Conservation (phyloP, 169 alveolate species). For the Prorocentrum cordatum region DNA sequence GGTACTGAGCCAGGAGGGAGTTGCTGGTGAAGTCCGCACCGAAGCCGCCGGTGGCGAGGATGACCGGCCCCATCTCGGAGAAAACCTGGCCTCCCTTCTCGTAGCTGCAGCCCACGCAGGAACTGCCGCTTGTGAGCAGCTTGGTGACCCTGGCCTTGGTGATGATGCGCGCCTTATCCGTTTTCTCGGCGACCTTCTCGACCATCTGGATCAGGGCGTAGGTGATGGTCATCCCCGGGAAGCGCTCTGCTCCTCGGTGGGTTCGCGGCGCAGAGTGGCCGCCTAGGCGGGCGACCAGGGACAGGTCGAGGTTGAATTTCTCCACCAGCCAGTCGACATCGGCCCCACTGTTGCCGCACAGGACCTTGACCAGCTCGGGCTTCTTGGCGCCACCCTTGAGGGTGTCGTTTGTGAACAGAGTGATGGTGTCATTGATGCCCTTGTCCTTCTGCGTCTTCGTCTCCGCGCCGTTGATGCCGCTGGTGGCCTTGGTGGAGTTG, state of each 20-base stretch:
- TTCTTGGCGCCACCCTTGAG: slow-evolving; percentile 58
- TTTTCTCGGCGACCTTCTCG: slow-evolving; percentile 4
- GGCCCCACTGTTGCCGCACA: not conserved
- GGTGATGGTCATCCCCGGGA: slow-evolving; percentile 53
- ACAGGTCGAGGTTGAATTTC: slow-evolving; percentile 46
- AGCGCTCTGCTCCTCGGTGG: slow-evolving; percentile 69
- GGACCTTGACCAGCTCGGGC: slow-evolving; percentile 43
- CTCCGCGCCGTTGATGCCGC: slow-evolving; percentile 73
- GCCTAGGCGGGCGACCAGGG: slow-evolving; percentile 71
- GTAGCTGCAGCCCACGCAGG: not conserved
- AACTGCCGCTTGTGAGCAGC: not conserved
- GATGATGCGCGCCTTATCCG: slow-evolving; percentile 9
- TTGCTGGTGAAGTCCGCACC: not conserved
- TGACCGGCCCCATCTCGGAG: too few species aligned
- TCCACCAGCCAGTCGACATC: slow-evolving; percentile 69
- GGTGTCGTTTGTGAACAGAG: slow-evolving; percentile 67
- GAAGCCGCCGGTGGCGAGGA: too few species aligned
- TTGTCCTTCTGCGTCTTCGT: slow-evolving; percentile 62
- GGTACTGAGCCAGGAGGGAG: slow-evolving; percentile 2
- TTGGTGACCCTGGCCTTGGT: slow-evolving; percentile 44
- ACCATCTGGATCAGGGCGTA: slow-evolving; percentile 39
- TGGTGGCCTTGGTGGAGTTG: slow-evolving; percentile 72
- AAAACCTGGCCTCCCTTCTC: too few species aligned
- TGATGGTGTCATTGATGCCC: slow-evolving; percentile 62
- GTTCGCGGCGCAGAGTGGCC: slow-evolving; percentile 75